phyloP scores from a whole-genome alignment of 306 rosid species.

The Prunus salicina region DNA sequence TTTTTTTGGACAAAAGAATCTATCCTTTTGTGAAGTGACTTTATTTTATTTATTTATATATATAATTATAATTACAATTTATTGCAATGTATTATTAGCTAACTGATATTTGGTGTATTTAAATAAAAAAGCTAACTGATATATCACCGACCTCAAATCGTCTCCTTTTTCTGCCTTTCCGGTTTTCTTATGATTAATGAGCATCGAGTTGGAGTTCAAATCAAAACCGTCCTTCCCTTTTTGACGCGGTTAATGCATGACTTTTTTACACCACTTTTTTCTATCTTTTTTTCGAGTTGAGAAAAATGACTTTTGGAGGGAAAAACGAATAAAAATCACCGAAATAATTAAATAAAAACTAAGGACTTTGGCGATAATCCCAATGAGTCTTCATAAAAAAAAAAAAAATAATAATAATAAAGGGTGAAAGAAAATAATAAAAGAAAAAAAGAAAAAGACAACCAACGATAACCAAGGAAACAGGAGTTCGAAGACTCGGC shows the following conservation, averaged over 20 bases:
- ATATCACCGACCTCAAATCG: no score
- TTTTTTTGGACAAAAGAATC: neutral
- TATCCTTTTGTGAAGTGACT: neutral
- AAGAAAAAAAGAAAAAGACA: neutral
- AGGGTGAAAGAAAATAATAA: neutral
- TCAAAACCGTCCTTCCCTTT: neutral
- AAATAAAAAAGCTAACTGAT: no score
- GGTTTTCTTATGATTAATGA: neutral
- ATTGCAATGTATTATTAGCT: no score
- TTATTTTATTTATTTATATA: neutral
- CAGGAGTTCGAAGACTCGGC: neutral
- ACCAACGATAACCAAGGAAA: neutral
- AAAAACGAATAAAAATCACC: constrained; percentile 6
- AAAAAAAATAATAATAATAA: neutral
- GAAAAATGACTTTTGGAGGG: constrained; percentile 26
- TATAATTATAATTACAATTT: neutral
- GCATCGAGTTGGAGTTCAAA: neutral
- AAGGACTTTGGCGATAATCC: constrained; percentile 11
- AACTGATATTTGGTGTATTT: no score
- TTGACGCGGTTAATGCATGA: constrained; percentile 15
- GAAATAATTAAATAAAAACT: neutral
- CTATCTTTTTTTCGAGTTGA: constrained; percentile 14
- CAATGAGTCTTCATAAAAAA: neutral
- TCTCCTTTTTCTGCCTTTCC: no score
- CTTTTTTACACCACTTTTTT: constrained; percentile 28